phyloP scores from a whole-genome alignment of 139 green algal genomes.

The Diplosphaera chodatii region DNA sequence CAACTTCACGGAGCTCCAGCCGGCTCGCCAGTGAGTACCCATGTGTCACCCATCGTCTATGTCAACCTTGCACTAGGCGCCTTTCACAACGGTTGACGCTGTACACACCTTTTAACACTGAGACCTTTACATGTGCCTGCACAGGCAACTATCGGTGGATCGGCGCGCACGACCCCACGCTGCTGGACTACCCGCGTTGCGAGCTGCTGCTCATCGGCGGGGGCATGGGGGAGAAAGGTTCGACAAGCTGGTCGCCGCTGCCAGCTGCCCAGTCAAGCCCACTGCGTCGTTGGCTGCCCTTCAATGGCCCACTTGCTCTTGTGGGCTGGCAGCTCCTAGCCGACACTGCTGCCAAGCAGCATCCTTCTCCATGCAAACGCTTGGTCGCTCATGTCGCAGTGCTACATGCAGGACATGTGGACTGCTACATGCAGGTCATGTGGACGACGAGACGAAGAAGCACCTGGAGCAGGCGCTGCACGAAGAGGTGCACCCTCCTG shows the following conservation, averaged over 20 bases:
- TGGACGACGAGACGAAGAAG: not conserved
- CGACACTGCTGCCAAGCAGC: not conserved
- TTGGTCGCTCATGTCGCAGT: not conserved
- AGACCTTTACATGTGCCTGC: too few species aligned
- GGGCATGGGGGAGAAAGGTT: slow-evolving; percentile 1
- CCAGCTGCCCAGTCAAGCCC: not conserved
- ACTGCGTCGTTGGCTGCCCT: not conserved
- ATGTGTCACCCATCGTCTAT: too few species aligned
- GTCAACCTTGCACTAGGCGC: too few species aligned
- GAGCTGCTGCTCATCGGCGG: slow-evolving; percentile 33
- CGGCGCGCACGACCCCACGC: slow-evolving; percentile 11
- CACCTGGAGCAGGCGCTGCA: not conserved
- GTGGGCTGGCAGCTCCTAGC: too few species aligned
- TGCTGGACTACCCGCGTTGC: slow-evolving; percentile 27
- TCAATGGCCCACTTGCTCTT: too few species aligned
- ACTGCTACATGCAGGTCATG: not conserved
- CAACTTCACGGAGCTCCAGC: too few species aligned
- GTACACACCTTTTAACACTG: too few species aligned
- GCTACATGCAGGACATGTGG: not conserved
- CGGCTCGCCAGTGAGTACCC: too few species aligned
- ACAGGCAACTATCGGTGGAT: slow-evolving; percentile 31
- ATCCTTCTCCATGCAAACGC: too few species aligned
- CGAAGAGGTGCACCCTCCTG: slow-evolving; percentile 7
- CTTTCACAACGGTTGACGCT: too few species aligned
- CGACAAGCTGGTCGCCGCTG: too few species aligned